Evolutionary conservation across 2,329 filamentous ascomycete genomes (phyloP).

Genomic region (Alternaria rosae): DNA sequence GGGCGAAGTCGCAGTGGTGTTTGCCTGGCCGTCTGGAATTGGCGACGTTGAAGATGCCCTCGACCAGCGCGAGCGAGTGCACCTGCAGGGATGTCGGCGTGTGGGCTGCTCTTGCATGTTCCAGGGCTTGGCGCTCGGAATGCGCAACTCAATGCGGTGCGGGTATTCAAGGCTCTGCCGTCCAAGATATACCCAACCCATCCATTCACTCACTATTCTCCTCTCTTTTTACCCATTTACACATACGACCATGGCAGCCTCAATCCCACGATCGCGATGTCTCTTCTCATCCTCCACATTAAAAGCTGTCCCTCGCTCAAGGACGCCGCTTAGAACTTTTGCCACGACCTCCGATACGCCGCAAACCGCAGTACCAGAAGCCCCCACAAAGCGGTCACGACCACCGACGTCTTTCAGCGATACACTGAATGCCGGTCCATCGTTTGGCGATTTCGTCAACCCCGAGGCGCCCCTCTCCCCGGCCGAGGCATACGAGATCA

Average conservation of each 20-base stretch:
- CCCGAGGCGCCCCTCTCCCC: conserved; percentile 52
- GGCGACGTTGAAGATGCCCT: conserved; percentile 46
- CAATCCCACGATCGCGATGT: conserved; percentile 44
- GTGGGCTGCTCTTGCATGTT: conserved; percentile 35
- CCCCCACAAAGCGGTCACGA: conserved; percentile 45
- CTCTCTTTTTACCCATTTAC: neutral
- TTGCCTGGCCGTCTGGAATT: conserved; percentile 34
- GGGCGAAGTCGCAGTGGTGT: conserved; percentile 9
- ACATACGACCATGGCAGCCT: conserved; percentile 37
- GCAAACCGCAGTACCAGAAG: conserved; percentile 25
- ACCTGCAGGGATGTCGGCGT: conserved; percentile 40
- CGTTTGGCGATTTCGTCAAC: conserved; percentile 69
- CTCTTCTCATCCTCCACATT: conserved; percentile 33
- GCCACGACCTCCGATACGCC: conserved; percentile 44
- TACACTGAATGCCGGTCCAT: conserved; percentile 69
- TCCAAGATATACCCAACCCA: conserved; percentile 5
- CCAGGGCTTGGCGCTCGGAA: conserved; percentile 14
- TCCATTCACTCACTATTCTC: conserved; percentile 3
- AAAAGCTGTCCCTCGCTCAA: conserved; percentile 24
- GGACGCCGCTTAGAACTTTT: conserved; percentile 36
- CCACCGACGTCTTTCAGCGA: conserved; percentile 65
- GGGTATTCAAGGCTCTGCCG: conserved; percentile 23
- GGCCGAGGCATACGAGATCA: conserved; percentile 66
- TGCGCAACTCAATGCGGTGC: conserved; percentile 13
- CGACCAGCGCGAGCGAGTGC: conserved; percentile 34